Percentiles rank a stretch among this genome's conserved stretches.
Evolutionary conservation across 768 basidiomycete genomes (phyloP).

Genomic region (Mycena metata): DNA sequence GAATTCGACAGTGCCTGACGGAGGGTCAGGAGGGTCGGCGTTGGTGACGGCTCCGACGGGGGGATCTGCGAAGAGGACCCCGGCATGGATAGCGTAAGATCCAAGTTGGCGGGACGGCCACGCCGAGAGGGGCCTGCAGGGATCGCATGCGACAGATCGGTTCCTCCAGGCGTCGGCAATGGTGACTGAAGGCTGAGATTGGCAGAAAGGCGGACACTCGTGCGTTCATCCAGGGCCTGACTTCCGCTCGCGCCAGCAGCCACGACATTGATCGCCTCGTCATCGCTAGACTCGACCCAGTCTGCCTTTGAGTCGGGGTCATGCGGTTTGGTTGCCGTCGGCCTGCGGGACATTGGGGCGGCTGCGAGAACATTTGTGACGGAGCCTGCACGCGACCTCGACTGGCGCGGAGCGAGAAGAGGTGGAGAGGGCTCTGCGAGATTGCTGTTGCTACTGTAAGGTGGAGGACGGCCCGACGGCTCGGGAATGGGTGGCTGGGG

Average conservation of each 20-base stretch:
- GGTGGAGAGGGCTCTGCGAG: slow-evolving; percentile 46
- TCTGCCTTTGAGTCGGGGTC: slow-evolving; percentile 68
- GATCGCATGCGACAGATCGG: slow-evolving; percentile 28
- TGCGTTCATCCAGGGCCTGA: slow-evolving; percentile 86
- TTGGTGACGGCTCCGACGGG: slow-evolving; percentile 68
- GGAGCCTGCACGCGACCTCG: slow-evolving; percentile 67
- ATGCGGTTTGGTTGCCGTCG: slow-evolving; percentile 49
- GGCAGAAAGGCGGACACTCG: slow-evolving; percentile 67
- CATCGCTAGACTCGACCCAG: slow-evolving; percentile 87
- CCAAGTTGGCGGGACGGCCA: slow-evolving; percentile 76
- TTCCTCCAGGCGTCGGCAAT: slow-evolving; percentile 45
- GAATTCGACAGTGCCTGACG: slow-evolving; percentile 72
- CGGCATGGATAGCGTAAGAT: slow-evolving; percentile 62
- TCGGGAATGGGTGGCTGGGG: slow-evolving; percentile 41
- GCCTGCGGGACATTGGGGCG: slow-evolving; percentile 53
- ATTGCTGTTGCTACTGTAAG: slow-evolving; percentile 60
- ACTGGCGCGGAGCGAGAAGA: slow-evolving; percentile 53
- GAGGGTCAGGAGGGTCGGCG: slow-evolving; percentile 73
- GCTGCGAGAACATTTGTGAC: slow-evolving; percentile 72
- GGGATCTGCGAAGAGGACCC: slow-evolving; percentile 44
- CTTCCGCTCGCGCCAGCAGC: slow-evolving; percentile 87
- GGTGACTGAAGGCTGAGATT: slow-evolving; percentile 46
- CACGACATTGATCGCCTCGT: slow-evolving; percentile 87
- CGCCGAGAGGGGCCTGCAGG: slow-evolving; percentile 54
- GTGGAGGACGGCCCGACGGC: slow-evolving; percentile 74